phyloP scores from a whole-genome alignment of 352 stramenopile species.

The Elongisporangium senticosum region DNA sequence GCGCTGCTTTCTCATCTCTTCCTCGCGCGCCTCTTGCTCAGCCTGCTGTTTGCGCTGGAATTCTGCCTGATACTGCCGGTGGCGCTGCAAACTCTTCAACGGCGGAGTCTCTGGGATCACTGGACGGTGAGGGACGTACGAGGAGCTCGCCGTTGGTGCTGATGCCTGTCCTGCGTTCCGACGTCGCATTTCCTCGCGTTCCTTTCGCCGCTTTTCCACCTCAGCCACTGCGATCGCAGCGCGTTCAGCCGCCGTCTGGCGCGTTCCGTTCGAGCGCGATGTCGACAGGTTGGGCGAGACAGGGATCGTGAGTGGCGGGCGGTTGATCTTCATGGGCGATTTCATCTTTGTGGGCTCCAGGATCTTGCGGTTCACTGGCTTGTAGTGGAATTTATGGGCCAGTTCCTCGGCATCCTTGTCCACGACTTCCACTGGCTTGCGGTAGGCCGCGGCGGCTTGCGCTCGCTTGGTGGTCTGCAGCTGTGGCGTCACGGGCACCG shows the following conservation, averaged over 20 bases:
- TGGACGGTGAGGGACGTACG: conserved; percentile 24
- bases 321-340: conserved; percentile 14
- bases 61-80: conserved; percentile 68
- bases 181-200: conserved; percentile 27
- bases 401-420: conserved; percentile 73
- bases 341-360: conserved; percentile 28
- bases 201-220: conserved; percentile 37
- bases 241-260: conserved; percentile 25
- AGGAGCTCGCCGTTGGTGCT: not conserved
- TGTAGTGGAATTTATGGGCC: conserved; percentile 71
- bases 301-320: conserved; percentile 32
- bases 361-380: conserved; percentile 52
- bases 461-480: conserved; percentile 60
- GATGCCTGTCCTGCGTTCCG: conserved; percentile 24
- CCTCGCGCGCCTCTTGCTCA: conserved; percentile 23
- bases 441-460: conserved; percentile 33
- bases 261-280: conserved; percentile 14
- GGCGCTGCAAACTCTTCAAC: conserved; percentile 63
- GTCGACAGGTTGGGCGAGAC: conserved; percentile 41
- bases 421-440: conserved; percentile 45
- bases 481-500: conserved; percentile 56
- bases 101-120: conserved; percentile 66
- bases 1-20: conserved; percentile 43
- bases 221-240: conserved; percentile 20
- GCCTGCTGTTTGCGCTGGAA: conserved; percentile 49